phyloP scores from a whole-genome alignment of 2,329 filamentous ascomycete species.

The Cladosporium sp. region DNA sequence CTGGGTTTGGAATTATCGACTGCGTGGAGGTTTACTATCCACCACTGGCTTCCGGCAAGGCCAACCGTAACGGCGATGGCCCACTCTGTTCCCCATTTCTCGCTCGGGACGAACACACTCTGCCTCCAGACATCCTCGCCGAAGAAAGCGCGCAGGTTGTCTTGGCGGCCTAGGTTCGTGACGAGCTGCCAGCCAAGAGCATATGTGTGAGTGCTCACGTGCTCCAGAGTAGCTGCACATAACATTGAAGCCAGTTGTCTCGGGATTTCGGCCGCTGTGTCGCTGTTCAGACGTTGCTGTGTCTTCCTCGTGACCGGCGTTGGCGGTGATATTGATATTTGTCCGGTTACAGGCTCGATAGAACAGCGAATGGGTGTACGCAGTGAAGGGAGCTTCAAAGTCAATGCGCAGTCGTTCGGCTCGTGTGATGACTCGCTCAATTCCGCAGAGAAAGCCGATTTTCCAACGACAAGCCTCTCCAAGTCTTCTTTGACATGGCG shows the following conservation, averaged over 20 bases:
- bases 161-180: conserved; percentile 46
- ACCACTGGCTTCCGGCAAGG: conserved; percentile 72
- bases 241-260: conserved; percentile 57
- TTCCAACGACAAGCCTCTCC: background rate
- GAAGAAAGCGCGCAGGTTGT: conserved; percentile 56
- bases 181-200: conserved; percentile 60
- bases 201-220: conserved; percentile 56
- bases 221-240: conserved; percentile 56
- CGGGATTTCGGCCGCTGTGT: conserved; percentile 55
- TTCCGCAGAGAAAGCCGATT: conserved; percentile 51
- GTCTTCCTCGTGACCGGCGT: conserved; percentile 39
- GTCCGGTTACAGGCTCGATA: conserved; percentile 75
- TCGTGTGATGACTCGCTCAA: conserved; percentile 56
- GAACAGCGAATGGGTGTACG: conserved; percentile 54
- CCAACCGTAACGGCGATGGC: conserved; percentile 66
- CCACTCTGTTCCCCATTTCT: conserved; percentile 69
- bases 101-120: conserved; percentile 61
- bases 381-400: conserved; percentile 63
- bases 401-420: conserved; percentile 62
- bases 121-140: conserved; percentile 59
- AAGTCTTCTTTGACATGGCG: conserved; percentile 43
- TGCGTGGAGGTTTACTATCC: conserved; percentile 61
- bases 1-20: conserved; percentile 10
- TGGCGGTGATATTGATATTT: conserved; percentile 62
- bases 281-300: conserved; percentile 62